A percentile compares a stretch with the other conserved stretches of the same genome.
phyloP scores from a whole-genome alignment of 257 asterid genomes.

The Solanum sitiens region DNA sequence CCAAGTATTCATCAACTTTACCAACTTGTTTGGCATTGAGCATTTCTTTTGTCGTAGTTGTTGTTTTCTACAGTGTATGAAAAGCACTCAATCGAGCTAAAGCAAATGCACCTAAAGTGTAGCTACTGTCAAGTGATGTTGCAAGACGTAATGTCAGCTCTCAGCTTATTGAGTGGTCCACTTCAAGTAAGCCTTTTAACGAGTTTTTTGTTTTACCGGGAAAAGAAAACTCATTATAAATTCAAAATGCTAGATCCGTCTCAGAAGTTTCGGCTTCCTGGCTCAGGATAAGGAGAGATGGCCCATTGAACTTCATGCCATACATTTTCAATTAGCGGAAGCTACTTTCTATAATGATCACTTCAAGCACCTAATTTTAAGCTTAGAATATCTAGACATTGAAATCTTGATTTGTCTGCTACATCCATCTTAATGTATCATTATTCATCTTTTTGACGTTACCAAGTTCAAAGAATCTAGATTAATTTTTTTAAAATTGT shows the following conservation, averaged over 20 bases:
- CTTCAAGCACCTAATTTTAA: not conserved
- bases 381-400: not conserved
- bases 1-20: not conserved
- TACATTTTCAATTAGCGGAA: not conserved
- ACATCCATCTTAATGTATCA: not conserved
- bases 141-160: not conserved
- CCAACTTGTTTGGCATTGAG: not conserved
- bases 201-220: not conserved
- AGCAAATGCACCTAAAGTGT: not conserved
- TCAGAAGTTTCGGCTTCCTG: not conserved
- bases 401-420: not conserved
- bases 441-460: not conserved
- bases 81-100: not conserved
- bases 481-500: not conserved
- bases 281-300: not conserved
- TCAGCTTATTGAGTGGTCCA: not conserved
- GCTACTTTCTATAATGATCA: not conserved
- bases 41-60: not conserved
- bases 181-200: not conserved
- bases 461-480: not conserved
- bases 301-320: not conserved
- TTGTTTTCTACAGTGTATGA: not conserved
- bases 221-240: not conserved
- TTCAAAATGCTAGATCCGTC: not conserved
- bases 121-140: not conserved